phyloP scores from a whole-genome alignment of 306 rosid genomes.

The Citrullus mucosospermus region DNA sequence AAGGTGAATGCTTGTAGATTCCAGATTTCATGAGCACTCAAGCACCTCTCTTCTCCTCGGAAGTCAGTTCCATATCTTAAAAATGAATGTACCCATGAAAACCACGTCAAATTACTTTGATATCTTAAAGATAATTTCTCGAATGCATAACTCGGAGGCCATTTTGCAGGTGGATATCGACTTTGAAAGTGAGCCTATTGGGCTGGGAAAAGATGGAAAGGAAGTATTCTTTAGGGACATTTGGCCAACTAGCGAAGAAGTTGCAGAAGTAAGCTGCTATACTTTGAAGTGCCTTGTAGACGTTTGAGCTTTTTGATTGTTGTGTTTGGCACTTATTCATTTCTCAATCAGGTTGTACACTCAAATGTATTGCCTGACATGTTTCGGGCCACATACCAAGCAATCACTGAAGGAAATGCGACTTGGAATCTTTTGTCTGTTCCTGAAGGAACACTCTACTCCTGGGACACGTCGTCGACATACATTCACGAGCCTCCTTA shows the following conservation, averaged over 20 bases:
- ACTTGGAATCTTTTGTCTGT: slow-evolving; percentile 87
- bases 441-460: slow-evolving; percentile 70
- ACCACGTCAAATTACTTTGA: background rate
- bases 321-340: background rate
- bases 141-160: background rate
- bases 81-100: background rate
- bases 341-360: slow-evolving; percentile 53
- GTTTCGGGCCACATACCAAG: slow-evolving; percentile 83
- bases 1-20: background rate
- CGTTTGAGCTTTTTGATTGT: background rate
- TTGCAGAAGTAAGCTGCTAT: slow-evolving; percentile 47
- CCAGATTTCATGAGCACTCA: background rate
- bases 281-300: slow-evolving; percentile 4
- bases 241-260: slow-evolving; percentile 89
- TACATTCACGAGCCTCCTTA: slow-evolving; percentile 91
- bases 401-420: slow-evolving; percentile 84
- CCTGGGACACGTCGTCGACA: slow-evolving; percentile 83
- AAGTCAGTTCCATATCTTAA: background rate
- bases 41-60: background rate
- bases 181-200: slow-evolving; percentile 68
- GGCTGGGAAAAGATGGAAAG: slow-evolving; percentile 62
- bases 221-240: slow-evolving; percentile 67
- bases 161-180: slow-evolving; percentile 77
- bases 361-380: slow-evolving; percentile 86
- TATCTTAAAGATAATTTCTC: background rate